Evolutionary conservation across 2,329 filamentous ascomycete species (phyloP).

Genomic region (Sporothrix brasiliensis): DNA sequence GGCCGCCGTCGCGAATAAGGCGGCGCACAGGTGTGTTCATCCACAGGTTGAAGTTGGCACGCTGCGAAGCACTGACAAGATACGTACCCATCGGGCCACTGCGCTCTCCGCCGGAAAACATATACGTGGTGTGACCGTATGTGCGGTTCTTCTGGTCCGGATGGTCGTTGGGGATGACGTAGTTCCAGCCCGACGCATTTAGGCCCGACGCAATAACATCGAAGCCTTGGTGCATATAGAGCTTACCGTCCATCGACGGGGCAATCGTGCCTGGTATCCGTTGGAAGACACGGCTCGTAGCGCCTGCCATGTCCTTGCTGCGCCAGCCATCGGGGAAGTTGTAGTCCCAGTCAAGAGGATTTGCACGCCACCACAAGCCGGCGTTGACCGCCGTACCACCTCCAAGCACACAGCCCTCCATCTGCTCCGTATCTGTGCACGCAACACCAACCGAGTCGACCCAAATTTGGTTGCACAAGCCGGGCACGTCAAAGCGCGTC

Average conservation of each 20-base stretch:
- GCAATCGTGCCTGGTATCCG: constrained; percentile 70
- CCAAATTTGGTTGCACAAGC: constrained; percentile 72
- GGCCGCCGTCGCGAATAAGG: constrained; percentile 60
- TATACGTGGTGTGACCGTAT: constrained; percentile 63
- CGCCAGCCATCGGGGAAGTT: constrained; percentile 76
- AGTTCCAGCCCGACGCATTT: constrained; percentile 41
- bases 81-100: constrained; percentile 69
- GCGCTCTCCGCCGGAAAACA: constrained; percentile 64
- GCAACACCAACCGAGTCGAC: constrained; percentile 63
- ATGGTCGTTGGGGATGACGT: constrained; percentile 59
- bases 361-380: constrained; percentile 69
- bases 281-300: constrained; percentile 65
- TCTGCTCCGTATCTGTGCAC: constrained; percentile 64
- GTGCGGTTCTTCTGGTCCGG: constrained; percentile 64
- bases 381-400: constrained; percentile 69
- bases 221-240: constrained; percentile 69
- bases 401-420: constrained; percentile 72
- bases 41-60: constrained; percentile 62
- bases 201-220: constrained; percentile 64
- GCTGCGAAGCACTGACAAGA: constrained; percentile 59
- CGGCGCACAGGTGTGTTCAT: constrained; percentile 63
- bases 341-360: constrained; percentile 68
- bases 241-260: constrained; percentile 67
- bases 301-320: constrained; percentile 60
- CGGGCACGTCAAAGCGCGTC: constrained; percentile 72